Percentiles rank a stretch among this genome's conserved stretches.
Conservation (phyloP, 73 alveolate species). For the Paramecium octaurelia region DNA sequence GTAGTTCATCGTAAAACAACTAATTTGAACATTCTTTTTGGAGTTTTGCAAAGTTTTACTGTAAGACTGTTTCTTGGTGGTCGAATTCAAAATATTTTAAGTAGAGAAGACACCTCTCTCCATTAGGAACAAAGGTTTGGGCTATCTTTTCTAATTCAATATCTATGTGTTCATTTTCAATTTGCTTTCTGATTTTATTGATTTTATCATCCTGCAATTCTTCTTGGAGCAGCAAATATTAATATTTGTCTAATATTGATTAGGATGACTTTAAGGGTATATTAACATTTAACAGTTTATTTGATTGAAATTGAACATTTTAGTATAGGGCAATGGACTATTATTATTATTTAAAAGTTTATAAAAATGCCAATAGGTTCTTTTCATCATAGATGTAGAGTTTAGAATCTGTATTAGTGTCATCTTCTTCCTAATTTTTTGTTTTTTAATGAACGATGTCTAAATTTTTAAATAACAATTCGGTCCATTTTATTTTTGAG, state of each 20-base stretch:
- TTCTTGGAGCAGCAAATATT: not conserved
- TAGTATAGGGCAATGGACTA: not conserved
- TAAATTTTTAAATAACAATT: slow-evolving; percentile 28
- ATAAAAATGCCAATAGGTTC: not conserved
- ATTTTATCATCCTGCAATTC: slow-evolving; percentile 7
- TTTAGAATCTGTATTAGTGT: not conserved
- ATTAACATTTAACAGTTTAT: not conserved
- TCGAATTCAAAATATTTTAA: slow-evolving; percentile 36
- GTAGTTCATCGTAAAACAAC: not conserved
- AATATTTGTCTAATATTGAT: not conserved
- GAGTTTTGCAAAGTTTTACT: not conserved
- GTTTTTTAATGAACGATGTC: not conserved
- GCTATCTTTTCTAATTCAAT: slow-evolving; percentile 12
- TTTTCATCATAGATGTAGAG: slow-evolving; percentile 2
- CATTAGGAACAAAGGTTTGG: not conserved
- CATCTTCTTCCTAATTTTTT: slow-evolving; percentile 30
- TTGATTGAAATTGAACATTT: not conserved
- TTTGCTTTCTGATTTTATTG: not conserved
- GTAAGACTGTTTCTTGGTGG: not conserved
- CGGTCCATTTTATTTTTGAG: slow-evolving; percentile 5
- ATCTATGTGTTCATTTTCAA: slow-evolving; percentile 9
- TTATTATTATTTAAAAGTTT: not conserved
- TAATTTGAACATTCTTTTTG: not conserved
- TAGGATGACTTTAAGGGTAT: not conserved
- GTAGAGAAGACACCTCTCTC: not conserved